Conservation (phyloP, 2,329 filamentous ascomycete species). For the Madurella fahalii region DNA sequence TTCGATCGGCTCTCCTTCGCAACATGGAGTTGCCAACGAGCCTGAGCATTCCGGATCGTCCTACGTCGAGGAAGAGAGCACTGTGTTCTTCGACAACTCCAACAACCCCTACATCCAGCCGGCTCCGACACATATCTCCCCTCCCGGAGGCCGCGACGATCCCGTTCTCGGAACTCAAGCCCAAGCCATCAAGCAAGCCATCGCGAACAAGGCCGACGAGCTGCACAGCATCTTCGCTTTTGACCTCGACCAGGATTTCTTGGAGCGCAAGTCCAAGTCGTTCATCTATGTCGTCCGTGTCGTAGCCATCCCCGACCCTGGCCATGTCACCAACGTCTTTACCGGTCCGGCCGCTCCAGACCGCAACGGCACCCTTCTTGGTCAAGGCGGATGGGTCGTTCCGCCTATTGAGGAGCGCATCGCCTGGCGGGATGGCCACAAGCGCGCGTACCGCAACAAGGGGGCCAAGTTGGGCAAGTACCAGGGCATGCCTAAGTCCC, state of each 20-base stretch:
- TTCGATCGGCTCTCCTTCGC: not conserved
- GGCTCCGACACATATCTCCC: not conserved
- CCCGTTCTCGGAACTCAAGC: slow-evolving; percentile 5
- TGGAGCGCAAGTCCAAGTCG: slow-evolving; percentile 16
- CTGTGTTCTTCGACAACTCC: not conserved
- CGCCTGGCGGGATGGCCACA: slow-evolving; percentile 3
- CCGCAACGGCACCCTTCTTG: slow-evolving; percentile 18
- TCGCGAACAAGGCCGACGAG: slow-evolving; percentile 3
- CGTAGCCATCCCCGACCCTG: slow-evolving; percentile 14
- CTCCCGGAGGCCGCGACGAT: not conserved
- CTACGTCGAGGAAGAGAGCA: slow-evolving; percentile 1
- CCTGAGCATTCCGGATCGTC: not conserved
- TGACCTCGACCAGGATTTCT: slow-evolving; percentile 8
- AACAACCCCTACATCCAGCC: not conserved
- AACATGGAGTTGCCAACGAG: not conserved
- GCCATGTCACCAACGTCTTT: slow-evolving; percentile 14
- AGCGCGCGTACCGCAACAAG: slow-evolving; percentile 10
- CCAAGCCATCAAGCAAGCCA: not conserved
- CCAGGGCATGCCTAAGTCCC: slow-evolving; percentile 1
- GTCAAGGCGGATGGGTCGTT: slow-evolving; percentile 26
- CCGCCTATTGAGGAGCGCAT: slow-evolving; percentile 24
- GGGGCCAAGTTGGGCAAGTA: slow-evolving; percentile 5
- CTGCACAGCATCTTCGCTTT: slow-evolving; percentile 4
- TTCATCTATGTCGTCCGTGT: slow-evolving; percentile 26
- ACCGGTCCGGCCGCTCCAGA: slow-evolving; percentile 13